Conservation (phyloP, 208 protist genomes). For the Acanthamoeba sp. region DNA sequence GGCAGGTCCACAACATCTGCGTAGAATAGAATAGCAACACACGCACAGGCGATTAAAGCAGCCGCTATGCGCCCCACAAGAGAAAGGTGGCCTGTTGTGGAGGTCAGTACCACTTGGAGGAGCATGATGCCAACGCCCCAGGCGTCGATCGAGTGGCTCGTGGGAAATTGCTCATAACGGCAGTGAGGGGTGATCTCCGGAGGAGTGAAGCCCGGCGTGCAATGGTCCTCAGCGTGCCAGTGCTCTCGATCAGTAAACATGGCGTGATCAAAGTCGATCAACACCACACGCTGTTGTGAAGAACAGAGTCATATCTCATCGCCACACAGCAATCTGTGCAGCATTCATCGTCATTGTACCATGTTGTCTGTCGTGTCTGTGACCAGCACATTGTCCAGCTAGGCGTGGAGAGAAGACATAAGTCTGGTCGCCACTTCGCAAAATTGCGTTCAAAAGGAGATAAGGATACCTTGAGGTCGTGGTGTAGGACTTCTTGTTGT, state of each 20-base stretch:
- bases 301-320: no score
- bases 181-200: not conserved
- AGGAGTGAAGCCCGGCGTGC: not conserved
- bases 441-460: no score
- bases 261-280: constrained; percentile 29
- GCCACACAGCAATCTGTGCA: no score
- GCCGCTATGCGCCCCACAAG: no score
- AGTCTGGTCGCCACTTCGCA: not conserved
- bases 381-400: no score
- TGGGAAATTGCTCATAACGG: not conserved
- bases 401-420: not conserved
- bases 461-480: not conserved
- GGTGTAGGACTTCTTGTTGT: not conserved
- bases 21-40: not conserved
- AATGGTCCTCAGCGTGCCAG: not conserved
- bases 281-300: not conserved
- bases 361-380: no score
- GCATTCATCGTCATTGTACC: no score
- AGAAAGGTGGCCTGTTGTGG: not conserved
- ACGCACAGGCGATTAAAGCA: no score
- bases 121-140: constrained; percentile 36
- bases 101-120: not conserved
- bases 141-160: not conserved
- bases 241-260: not conserved
- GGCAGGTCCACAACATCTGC: not conserved